Evolutionary conservation across 345 rosid genomes (phyloP), one percentile per base, ranked within the genome.

Genomic region (Nephelium lappaceum): DNA sequence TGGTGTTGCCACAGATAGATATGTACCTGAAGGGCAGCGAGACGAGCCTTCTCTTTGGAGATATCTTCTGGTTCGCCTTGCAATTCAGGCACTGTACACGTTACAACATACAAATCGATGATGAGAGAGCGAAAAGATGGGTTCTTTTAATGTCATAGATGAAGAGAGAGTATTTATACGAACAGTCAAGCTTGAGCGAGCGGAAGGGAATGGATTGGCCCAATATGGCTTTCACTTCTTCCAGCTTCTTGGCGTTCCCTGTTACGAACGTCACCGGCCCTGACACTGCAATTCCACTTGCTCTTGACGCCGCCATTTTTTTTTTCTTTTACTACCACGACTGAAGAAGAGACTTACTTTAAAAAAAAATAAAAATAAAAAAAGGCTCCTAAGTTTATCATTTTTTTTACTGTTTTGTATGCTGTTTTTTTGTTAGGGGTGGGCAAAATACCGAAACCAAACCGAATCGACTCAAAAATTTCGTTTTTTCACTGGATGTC

Each of bases 61-160:
- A 96, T 94, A 64, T 84, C 92, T 79, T 89, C 95, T 58, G 98
- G 98, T 77, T 94, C 97, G 21, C 99, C 99, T 87, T 96, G 99
- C 71, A 93, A 81, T 79, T 96, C 97, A 39, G 98, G 98, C 77
- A 96, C 99, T 93, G 72, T 7, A 53, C 27, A 53, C 27, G 16
- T 23, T 19, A n/a, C 27, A 53, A 71, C 31, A 31, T 41, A 31
- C 4, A 72, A 25, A 78, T 2, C 7, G 19, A 75, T 8, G 27
- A 10, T 11, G 12, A 42, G 72, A 24, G 10, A 62, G 19, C 71
- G 21, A n/a, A 23, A 36, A 11, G 5, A 5, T 3, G 23, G 7
- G 11, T 15, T 25, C 12, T 15, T 38, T 1, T 41, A 5, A 0
- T 27, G 1, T 31, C 3, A 45, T n/a, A 45, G 51, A 45, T 45